A percentile compares a stretch with the other conserved stretches of the same genome.
Conservation (phyloP, 495 filamentous ascomycete species). For the Podospora pseudopauciseta region DNA sequence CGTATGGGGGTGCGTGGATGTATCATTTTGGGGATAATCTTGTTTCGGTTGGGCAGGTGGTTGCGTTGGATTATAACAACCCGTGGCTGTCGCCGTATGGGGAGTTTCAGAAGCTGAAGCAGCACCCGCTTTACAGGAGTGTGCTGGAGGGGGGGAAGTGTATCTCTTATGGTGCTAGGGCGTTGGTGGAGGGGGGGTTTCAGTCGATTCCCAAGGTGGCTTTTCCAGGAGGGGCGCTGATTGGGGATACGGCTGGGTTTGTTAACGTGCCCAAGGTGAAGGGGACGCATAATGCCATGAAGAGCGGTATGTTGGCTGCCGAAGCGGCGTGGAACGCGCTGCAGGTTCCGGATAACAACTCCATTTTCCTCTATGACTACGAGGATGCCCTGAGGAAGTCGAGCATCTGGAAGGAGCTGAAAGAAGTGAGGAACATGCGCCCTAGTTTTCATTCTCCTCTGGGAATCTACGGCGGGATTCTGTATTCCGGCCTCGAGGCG, state of each 20-base stretch:
- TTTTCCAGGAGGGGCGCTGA: slow-evolving; percentile 93
- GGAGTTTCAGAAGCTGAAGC: slow-evolving; percentile 98
- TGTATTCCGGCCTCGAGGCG: slow-evolving; percentile 92
- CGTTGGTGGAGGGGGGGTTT: slow-evolving; percentile 92
- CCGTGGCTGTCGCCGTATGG: slow-evolving; percentile 94
- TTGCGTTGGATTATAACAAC: slow-evolving; percentile 93
- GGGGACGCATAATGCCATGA: slow-evolving; percentile 97
- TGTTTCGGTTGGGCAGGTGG: slow-evolving; percentile 88
- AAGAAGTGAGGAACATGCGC: slow-evolving; percentile 95
- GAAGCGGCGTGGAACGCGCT: slow-evolving; percentile 82
- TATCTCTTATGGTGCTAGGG: slow-evolving; percentile 92
- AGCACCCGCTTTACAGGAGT: slow-evolving; percentile 80
- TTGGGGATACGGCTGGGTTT: slow-evolving; percentile 95
- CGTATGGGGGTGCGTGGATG: slow-evolving; percentile 96
- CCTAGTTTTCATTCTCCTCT: slow-evolving; percentile 86
- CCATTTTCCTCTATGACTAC: slow-evolving; percentile 92
- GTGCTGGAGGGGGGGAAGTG: slow-evolving; percentile 92
- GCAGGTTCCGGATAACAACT: slow-evolving; percentile 49
- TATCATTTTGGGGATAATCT: slow-evolving; percentile 99
- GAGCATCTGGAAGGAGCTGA: slow-evolving; percentile 88
- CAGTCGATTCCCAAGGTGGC: slow-evolving; percentile 96
- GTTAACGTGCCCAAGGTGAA: slow-evolving; percentile 99
- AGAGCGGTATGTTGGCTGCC: slow-evolving; percentile 92
- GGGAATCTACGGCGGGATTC: slow-evolving; percentile 79
- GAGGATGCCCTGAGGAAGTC: slow-evolving; percentile 85